Evolutionary conservation across 1,284 basidiomycete species (phyloP), one percentile per base, ranked within the genome.

Genomic region (Marasmius oreades): DNA sequence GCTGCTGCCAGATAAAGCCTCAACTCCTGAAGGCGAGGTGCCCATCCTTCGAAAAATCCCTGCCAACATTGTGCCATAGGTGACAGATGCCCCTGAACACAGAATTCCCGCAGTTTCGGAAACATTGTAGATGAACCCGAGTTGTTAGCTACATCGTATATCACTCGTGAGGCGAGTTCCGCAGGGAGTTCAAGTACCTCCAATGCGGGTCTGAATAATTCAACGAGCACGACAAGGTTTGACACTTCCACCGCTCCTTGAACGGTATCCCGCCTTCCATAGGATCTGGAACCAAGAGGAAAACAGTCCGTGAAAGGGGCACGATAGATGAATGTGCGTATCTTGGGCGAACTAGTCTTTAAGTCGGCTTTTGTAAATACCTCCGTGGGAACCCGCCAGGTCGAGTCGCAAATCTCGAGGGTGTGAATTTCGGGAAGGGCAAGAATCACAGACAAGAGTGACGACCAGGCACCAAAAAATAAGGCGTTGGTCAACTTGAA

Each of bases 291-390:
- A 20, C 52, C 42, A 22, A 46, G 51, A 39, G 55, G 58, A 33
- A 59, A 59, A 34, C 55, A 59, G 42, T 59, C 55, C 7, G 52
- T 56, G 51, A 59, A 59, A 11, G 58, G 58, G 4, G 53, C 55
- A 18, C 55, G 55, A 24, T 59, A 59, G 18, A 56, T 51, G 52
- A 59, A 59, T 39, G 20, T 53, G 11, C 47, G 55, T 2, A 59
- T 18, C 23, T 26, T 20, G 31, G 33, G n/a, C 22, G n/a, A n/a
- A 24, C 20, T n/a, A 42, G 14, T 14, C n/a, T 16, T 56, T 20
- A 45, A 56, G 28, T 23, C 44, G 23, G 3, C 23, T 11, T 34
- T 23, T 33, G 46, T 53, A 10, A 59, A 47, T 31, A 23, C 39
- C 42, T 59, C 58, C 22, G 47, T 44, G 22, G 58, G 55, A 39